Base-by-base conservation (phyloP, 2,329 filamentous ascomycete species). In the Zasmidium angulare region DNA sequence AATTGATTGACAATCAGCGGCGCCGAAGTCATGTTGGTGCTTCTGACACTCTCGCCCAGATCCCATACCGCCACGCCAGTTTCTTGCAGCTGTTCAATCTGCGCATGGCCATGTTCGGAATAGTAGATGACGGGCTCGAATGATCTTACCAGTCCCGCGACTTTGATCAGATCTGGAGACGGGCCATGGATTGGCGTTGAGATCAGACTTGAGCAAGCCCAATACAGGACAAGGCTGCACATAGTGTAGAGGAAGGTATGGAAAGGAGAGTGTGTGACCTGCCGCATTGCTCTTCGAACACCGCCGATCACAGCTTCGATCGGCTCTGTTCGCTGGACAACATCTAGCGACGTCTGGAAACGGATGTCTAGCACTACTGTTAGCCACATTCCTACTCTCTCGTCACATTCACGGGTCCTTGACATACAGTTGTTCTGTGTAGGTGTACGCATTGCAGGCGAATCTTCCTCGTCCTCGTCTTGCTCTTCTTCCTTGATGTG, bases 51-150 rank as follows among this genome's bases (percentile, higher is more conserved):
- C 81, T 97, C 93, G 59, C 91, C 89, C 4, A 98, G 82, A 73
- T 98, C 93, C 90, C 93, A 96, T 23, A 98, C 92, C 0, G 93
- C 93, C 29, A 96, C 88, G 47, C 92, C 91, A 0, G 93, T 96
- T 56, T 95, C 91, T 74, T 96, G 92, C 51, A 98, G 79, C 64
- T 96, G 91, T 59, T 89, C 87, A 46, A 96, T 91, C 71, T 96
- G 92, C 40, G 87, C 84, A 47, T 92, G 87, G 9, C 92, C 92
- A 71, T 93, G 89, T 71, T 97, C 92, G 0, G 92, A 96, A 72
- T 96, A 96, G 78, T 95, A 95, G 63, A 98, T 96, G 48, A 97
- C 83, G 4, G 93, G 93, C 74, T 97, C 93, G 71, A 97, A 96
- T 10, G 91, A 91, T 68, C 91, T 91, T 51, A 93, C 93, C 65